Percentiles rank a stretch among this genome's conserved stretches.
phyloP scores from a whole-genome alignment of 2,329 filamentous ascomycete genomes.

The Colletotrichum sansevieriae region DNA sequence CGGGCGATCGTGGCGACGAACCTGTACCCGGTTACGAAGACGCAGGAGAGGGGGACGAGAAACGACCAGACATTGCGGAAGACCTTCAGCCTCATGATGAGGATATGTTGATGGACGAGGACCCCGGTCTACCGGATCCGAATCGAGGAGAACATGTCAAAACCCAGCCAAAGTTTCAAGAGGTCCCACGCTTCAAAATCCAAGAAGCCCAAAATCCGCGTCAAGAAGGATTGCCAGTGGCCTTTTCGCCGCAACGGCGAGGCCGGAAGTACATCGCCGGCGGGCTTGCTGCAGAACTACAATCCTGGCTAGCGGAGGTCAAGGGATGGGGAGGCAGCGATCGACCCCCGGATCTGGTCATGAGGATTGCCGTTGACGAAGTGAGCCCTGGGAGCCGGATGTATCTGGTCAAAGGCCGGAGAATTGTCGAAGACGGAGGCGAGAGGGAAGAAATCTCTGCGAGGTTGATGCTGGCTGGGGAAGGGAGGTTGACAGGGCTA shows the following conservation, averaged over 20 bases:
- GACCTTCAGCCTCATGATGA: constrained; percentile 2
- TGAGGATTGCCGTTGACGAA: constrained; percentile 49
- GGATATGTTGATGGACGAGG: constrained; percentile 39
- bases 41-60: background rate
- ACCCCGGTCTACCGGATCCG: constrained; percentile 2
- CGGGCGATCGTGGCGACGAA: background rate
- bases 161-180: constrained; percentile 54
- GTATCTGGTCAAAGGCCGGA: constrained; percentile 49
- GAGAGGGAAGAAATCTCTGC: constrained; percentile 20
- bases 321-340: constrained; percentile 49
- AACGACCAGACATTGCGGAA: background rate
- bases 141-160: constrained; percentile 17
- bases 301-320: constrained; percentile 57
- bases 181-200: constrained; percentile 56
- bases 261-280: constrained; percentile 52
- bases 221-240: constrained; percentile 45
- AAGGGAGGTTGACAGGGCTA: constrained; percentile 53
- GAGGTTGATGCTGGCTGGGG: constrained; percentile 54
- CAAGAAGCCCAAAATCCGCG: constrained; percentile 44
- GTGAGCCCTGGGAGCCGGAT: constrained; percentile 50
- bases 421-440: constrained; percentile 24
- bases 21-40: background rate
- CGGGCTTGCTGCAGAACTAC: constrained; percentile 55
- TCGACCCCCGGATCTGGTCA: constrained; percentile 33
- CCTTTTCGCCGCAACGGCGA: constrained; percentile 53